Evolutionary conservation across 176 grass and related monocot species (phyloP).

Genomic region (Themeda triandra): DNA sequence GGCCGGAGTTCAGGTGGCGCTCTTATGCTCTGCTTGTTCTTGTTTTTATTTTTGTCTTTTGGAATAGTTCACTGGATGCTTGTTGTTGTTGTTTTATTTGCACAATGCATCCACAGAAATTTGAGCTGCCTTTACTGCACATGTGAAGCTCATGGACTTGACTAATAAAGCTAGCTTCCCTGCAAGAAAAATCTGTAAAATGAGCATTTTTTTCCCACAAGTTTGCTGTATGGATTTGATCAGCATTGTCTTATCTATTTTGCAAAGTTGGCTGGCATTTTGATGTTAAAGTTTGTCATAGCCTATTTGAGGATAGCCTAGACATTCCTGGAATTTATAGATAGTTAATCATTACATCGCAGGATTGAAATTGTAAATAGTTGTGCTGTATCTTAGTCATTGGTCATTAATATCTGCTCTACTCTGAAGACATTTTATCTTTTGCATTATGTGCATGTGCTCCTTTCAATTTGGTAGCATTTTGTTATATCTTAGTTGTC

Average conservation of each 20-base stretch:
- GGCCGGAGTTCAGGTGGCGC: constrained; percentile 49
- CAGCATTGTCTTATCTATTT: background rate
- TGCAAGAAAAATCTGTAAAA: background rate
- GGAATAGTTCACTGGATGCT: background rate
- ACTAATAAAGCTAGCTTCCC: background rate
- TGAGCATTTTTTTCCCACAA: background rate
- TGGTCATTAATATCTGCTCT: background rate
- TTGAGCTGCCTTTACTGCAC: background rate
- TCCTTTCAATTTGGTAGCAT: background rate
- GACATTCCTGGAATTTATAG: background rate
- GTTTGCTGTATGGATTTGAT: background rate
- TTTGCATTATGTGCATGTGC: background rate
- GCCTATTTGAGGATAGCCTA: background rate
- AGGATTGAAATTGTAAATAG: background rate
- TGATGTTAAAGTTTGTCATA: background rate
- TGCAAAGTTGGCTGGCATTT: too few species aligned
- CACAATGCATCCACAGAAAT: background rate
- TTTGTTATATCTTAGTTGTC: background rate
- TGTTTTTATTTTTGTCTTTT: background rate
- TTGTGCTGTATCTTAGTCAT: background rate
- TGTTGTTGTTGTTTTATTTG: background rate
- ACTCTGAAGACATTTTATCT: background rate
- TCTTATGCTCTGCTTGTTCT: background rate
- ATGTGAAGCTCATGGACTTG: background rate
- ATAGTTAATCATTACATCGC: background rate